Base-by-base conservation (phyloP, 352 stramenopile species). In the Phytophthora vignae region DNA sequence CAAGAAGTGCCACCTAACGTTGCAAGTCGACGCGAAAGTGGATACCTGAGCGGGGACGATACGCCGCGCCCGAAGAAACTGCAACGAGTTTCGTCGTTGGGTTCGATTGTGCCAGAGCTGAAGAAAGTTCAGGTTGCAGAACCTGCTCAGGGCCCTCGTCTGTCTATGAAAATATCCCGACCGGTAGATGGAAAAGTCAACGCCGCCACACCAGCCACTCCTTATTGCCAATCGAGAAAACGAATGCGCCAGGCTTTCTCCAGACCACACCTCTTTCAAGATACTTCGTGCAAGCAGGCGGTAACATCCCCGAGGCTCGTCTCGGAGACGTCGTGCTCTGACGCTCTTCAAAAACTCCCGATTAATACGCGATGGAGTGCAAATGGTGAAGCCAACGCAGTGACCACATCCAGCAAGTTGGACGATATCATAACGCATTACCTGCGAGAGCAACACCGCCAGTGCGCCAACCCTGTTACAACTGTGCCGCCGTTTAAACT, bases 361-460 rank as follows among this genome's bases (percentile, higher is more conserved):
- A 71, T 76, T 22, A 81, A 78, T 54, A 71, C 74, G 33, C 74
- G 71, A 74, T 78, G 71, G 61, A 78, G 71, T 62, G 22, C 59
- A 21, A 71, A 48, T 55, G 60, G 42, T 48, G 71, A 73, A 49
- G 55, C 36, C 21, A 21, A 38, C 12, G 5, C 48, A 2, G 49
- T 56, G 27, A 49, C 74, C 49, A 25, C 65, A 54, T 64, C 64
- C 31, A 95, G 83, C 66, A 86, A 88, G 50, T 49, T 95, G 12
- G 88, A 97, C 65, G 81, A 86, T 27, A 95, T 97, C 48, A 95
- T 97, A 40, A 92, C 83, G 2, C 87, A 96, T 67, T 97, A 95
- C 59, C 73, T 96, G 19, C 84, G 90, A 59, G 90, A 96, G 50
- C 91, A 97, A 67, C 91, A 97, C 65, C 89, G 91, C 6, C 90